Evolutionary conservation across 768 basidiomycete species (phyloP), one percentile per base, ranked within the genome.

Genomic region (Lentinula lateritia): DNA sequence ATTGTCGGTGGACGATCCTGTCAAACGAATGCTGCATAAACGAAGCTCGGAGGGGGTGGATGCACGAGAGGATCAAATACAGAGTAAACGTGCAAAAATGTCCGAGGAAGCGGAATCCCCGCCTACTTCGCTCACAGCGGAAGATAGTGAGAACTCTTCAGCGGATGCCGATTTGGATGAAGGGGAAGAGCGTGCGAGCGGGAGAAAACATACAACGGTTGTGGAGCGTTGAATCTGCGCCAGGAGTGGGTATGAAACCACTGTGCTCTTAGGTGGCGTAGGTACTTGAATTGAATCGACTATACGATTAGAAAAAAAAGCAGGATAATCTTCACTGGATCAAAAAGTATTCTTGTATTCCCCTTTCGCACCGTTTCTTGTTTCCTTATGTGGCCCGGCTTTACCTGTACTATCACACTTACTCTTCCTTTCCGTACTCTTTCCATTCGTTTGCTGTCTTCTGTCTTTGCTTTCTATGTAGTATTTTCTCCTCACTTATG

Each of bases 51-150:
- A 61, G 42, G 53, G 28, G 20, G 38, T 41, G 7, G 38, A 28
- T 15, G 18, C 20, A 43, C 38, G 38, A 56, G 39, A 38, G 6
- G 23, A 6, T 35, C 52, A 36, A 34, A 53, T 34, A 5, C 28
- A 23, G 28, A 53, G 34, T 41, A 60, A 54, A 35, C 41, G 60
- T 8, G 60, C 48, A 45, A 59, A 59, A 23, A 50, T 59, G 45
- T 59, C 58, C 13, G 58, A 59, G n/a, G 58, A 59, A 20, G 58
- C 45, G 5, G 58, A 59, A 12, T 59, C 58, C 3, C 58, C 58
- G 10, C 58, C 58, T 13, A 59, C 58, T 16, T 59, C 58, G 45
- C 34, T 59, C 1, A 59, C 58, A 12, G 58, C 58, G 45, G 58
- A 59, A 23, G 58, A 59, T 50, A 59, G 58, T 13, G 58, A 59